A percentile compares a stretch with the other conserved stretches of the same genome.
Conservation (phyloP, 2,329 filamentous ascomycete genomes). For the Colletotrichum tropicicola region DNA sequence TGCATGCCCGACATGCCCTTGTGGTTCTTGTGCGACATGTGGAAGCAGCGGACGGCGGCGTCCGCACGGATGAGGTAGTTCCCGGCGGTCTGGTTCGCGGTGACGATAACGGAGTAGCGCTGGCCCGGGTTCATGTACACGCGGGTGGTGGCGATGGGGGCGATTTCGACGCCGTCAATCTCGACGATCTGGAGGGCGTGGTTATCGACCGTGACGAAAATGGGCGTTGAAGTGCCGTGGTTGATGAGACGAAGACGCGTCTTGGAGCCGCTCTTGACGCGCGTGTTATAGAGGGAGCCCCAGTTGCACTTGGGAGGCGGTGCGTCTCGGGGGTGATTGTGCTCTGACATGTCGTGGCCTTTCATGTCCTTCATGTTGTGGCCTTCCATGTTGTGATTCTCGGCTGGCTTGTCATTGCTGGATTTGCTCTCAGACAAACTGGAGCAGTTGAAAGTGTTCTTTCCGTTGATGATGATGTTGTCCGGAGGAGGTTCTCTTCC, state of each 20-base stretch:
- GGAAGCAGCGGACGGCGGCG: constrained; percentile 20
- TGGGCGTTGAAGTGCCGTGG: constrained; percentile 46
- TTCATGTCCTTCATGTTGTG: constrained; percentile 12
- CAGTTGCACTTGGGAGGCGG: constrained; percentile 36
- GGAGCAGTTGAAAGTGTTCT: constrained; percentile 45
- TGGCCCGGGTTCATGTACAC: constrained; percentile 51
- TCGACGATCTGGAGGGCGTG: constrained; percentile 48
- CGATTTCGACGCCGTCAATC: constrained; percentile 49
- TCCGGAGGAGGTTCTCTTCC: constrained; percentile 51
- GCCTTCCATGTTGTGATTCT: constrained; percentile 11
- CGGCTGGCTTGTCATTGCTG: constrained; percentile 25
- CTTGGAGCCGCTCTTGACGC: constrained; percentile 36
- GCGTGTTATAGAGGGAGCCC: constrained; percentile 42
- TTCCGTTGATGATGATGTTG: constrained; percentile 50
- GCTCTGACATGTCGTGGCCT: constrained; percentile 1
- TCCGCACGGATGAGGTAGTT: constrained; percentile 47
- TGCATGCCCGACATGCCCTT: constrained; percentile 19
- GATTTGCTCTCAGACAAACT: constrained; percentile 16
- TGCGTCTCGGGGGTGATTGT: background rate
- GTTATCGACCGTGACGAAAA: constrained; percentile 49
- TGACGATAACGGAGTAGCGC: constrained; percentile 46
- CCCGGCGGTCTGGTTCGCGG: constrained; percentile 39
- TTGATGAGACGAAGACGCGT: constrained; percentile 50
- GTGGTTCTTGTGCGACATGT: constrained; percentile 27
- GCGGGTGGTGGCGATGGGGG: constrained; percentile 41